Evolutionary conservation across 768 basidiomycete species (phyloP), one percentile per base, ranked within the genome.

Genomic region (Podaxis sp.): DNA sequence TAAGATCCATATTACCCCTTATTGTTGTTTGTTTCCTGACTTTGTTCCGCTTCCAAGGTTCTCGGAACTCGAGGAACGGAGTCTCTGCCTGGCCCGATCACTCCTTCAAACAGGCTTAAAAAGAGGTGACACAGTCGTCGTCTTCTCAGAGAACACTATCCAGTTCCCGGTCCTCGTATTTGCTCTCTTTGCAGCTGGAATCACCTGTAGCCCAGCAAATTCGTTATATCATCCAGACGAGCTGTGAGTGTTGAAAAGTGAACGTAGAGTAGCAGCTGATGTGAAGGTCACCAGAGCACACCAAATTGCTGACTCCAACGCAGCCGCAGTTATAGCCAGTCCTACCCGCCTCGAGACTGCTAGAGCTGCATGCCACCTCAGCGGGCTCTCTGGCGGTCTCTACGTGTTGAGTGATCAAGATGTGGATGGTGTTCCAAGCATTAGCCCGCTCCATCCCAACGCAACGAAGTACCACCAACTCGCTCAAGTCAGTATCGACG

Each of bases 81-180:
- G 55, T 41, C 17, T 57, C 22, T 19, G 15, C 13, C 25, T 57
- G 8, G 55, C 55, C 4, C 22, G 29, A 15, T 13, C 38, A 19
- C 55, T 57, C 40, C 55, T 57, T 29, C 38, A 57, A 24, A 43
- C 12, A 24, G 55, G 55, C 3, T 41, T 57, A 11, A 57, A 43
- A 22, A 57, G 37, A 25, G 55, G 55, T 24, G 55, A 57, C 37
- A 57, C 40, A 13, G 40, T 57, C 17, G 40, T 57, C 24, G 5
- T 57, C 38, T 57, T 57, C 25, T 57, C 55, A 24, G 55, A 57
- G 24, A 57, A 57, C 15, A 41, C 55, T 25, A 24, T 57, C 55
- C 38, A 57, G 19, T 57, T 57, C 22, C 55, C 55, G 4, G 55
- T 41, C 15, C 41, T 57, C 1, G 41, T 57, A 19, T 57, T 17